Conservation (phyloP, 441 rosid species). For the Flueggea neowawraea region DNA sequence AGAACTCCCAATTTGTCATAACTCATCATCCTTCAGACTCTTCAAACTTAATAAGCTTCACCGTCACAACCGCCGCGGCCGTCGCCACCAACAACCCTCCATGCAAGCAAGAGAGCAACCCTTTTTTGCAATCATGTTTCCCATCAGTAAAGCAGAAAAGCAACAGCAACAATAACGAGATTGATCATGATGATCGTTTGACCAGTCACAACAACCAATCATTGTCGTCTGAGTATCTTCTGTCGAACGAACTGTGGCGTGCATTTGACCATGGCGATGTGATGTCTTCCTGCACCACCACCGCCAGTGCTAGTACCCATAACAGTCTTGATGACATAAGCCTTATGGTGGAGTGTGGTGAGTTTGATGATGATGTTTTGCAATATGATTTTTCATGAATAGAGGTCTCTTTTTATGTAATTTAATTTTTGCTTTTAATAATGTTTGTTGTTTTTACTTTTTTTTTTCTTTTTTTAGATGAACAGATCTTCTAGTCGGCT, state of each 20-base stretch:
- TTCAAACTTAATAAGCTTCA: neutral
- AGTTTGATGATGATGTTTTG: neutral
- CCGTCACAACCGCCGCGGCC: neutral
- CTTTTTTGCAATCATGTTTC: neutral
- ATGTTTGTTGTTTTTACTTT: neutral
- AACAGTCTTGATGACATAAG: neutral
- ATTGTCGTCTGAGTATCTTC: neutral
- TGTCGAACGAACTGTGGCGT: neutral
- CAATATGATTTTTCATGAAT: neutral
- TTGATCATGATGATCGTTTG: neutral
- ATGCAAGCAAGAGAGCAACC: neutral
- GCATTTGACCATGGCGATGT: neutral
- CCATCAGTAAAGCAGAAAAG: neutral
- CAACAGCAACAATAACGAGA: neutral
- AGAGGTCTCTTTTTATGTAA: too few relatives aligned
- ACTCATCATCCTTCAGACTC: neutral
- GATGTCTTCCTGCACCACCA: neutral
- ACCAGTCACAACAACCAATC: neutral
- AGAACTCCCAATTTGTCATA: neutral
- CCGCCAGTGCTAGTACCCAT: neutral
- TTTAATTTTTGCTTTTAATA: neutral
- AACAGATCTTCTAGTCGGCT: too few relatives aligned
- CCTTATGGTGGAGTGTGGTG: neutral
- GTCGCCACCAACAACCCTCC: neutral
- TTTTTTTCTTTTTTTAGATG: neutral